A percentile compares a stretch with the other conserved stretches of the same genome.
Evolutionary conservation across 257 asterid genomes (phyloP).

Genomic region (Coffea eugenioides): DNA sequence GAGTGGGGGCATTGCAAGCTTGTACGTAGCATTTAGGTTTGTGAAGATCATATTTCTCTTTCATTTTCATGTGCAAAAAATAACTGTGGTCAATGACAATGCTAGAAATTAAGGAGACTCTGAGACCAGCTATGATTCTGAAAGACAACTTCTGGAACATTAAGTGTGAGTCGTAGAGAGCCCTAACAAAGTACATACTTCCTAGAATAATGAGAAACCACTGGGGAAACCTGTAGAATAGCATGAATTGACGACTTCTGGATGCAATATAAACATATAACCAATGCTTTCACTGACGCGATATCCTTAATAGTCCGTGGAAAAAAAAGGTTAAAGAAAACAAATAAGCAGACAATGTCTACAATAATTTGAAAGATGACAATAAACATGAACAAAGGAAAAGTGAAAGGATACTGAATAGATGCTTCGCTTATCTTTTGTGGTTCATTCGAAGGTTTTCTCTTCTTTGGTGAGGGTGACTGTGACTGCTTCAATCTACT

Average conservation of each 20-base stretch:
- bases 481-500: conserved; percentile 44
- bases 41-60: neutral
- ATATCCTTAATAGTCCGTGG: neutral
- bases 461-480: conserved; percentile 70
- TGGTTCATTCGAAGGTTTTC: conserved; percentile 34
- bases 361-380: conserved; percentile 4
- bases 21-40: neutral
- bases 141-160: neutral
- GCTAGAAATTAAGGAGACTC: neutral
- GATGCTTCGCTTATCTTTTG: conserved; percentile 54
- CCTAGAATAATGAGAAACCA: neutral
- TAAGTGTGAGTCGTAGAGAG: neutral
- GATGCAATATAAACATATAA: neutral
- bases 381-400: neutral
- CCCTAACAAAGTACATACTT: neutral
- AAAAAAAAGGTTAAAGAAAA: neutral
- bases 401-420: conserved; percentile 70
- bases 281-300: neutral
- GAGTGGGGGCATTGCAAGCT: too few species aligned
- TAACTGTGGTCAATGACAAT: neutral
- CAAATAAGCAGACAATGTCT: neutral
- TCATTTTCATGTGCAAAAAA: neutral
- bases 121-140: neutral
- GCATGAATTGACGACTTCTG: neutral
- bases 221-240: neutral